phyloP scores from a whole-genome alignment of 495 filamentous ascomycete species.

The Immersiella caudata region DNA sequence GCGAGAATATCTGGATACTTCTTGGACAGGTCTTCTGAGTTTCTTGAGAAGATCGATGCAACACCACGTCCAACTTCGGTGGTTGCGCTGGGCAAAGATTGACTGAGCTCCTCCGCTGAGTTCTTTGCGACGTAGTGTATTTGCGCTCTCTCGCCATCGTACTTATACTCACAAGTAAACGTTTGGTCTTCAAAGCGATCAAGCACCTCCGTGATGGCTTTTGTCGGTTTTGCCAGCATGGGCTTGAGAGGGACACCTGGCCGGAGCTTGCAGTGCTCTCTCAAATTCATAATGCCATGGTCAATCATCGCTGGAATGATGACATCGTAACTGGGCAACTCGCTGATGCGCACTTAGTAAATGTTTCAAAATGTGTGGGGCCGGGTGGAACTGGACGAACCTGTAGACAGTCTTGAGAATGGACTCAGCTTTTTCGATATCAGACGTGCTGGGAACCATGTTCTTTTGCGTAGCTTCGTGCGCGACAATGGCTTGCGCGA shows the following conservation, averaged over 20 bases:
- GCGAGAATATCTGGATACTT: constrained; percentile 95
- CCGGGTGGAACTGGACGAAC: constrained; percentile 42
- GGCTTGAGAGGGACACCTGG: constrained; percentile 95
- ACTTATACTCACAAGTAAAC: constrained; percentile 99
- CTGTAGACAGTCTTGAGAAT: constrained; percentile 90
- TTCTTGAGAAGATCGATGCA: constrained; percentile 91
- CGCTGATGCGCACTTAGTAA: constrained; percentile 51
- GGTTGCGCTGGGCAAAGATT: constrained; percentile 52
- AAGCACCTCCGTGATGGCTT: constrained; percentile 97
- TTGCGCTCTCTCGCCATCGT: constrained; percentile 95
- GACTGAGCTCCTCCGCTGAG: constrained; percentile 59
- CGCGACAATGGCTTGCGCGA: constrained; percentile 83
- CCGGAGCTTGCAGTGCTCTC: constrained; percentile 85
- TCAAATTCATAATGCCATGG: constrained; percentile 79
- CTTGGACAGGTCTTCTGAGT: constrained; percentile 93
- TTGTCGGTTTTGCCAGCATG: constrained; percentile 98
- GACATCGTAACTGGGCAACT: constrained; percentile 92
- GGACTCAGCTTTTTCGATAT: constrained; percentile 79
- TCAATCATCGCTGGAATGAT: constrained; percentile 88
- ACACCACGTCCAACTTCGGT: constrained; percentile 64
- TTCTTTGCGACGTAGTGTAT: constrained; percentile 95
- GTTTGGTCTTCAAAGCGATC: constrained; percentile 94
- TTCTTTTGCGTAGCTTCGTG: constrained; percentile 72
- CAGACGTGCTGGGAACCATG: constrained; percentile 68
- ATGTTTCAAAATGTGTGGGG: neutral